Conservation (phyloP, 176 grass and related monocot species). For the Sorghum bicolor region DNA sequence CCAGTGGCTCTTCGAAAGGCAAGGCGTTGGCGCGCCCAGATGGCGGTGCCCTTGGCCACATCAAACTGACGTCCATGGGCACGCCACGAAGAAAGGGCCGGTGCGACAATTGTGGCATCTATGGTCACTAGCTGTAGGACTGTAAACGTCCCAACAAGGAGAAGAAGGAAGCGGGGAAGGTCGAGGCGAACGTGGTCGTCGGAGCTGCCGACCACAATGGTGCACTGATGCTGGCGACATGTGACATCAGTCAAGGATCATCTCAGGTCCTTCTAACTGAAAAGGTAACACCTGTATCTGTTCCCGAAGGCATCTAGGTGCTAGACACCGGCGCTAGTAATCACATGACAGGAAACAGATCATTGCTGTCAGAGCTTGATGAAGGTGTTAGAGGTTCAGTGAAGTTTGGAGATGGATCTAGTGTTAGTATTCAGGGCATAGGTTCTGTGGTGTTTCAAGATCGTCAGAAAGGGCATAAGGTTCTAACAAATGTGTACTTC, state of each 20-base stretch:
- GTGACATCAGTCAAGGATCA: background rate
- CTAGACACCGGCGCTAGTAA: background rate
- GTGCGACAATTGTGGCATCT: too few relatives aligned
- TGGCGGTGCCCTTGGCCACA: too few relatives aligned
- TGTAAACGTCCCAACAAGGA: background rate
- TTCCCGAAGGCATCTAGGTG: background rate
- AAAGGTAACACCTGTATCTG: background rate
- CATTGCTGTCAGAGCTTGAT: background rate
- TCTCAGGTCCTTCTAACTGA: background rate
- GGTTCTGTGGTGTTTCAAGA: background rate
- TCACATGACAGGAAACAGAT: background rate
- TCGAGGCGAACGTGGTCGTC: background rate
- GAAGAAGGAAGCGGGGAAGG: background rate
- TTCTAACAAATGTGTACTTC: background rate
- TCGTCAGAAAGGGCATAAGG: background rate
- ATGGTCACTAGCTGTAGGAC: too few relatives aligned
- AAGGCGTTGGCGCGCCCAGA: background rate
- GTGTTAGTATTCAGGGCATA: background rate
- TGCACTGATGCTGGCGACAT: background rate
- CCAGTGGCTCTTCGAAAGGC: too few relatives aligned
- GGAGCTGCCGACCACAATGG: accelerated
- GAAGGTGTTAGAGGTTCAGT: background rate
- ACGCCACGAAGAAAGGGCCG: too few relatives aligned
- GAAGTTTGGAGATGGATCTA: too few relatives aligned
- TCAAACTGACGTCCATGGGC: too few relatives aligned